These are phyloP conservation scores for Akanthomyces uredinophilus DNA, from an alignment of 2,329 filamentous ascomycete genomes.

Conservation along the genomic window DNA sequence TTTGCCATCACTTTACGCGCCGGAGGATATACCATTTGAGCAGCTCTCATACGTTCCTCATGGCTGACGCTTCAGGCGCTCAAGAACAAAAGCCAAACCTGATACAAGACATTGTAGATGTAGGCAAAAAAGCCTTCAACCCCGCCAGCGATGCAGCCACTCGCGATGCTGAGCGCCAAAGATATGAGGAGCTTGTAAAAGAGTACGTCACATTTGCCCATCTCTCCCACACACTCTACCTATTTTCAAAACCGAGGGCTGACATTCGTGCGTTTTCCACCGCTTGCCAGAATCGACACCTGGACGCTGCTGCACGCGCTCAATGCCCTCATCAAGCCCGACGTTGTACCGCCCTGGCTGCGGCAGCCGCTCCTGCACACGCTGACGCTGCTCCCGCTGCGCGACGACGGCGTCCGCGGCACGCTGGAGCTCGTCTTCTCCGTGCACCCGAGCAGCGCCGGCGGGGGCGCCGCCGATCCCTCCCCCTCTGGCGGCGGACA, in stretches of 20 bases:
- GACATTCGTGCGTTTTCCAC: not conserved
- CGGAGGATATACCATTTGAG: not conserved
- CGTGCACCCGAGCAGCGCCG: slow-evolving; percentile 53
- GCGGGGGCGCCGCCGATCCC: slow-evolving; percentile 35
- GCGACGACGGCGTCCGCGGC: slow-evolving; percentile 58
- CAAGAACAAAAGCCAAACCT: slow-evolving; percentile 25
- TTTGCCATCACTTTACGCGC: not conserved
- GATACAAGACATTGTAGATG: slow-evolving; percentile 31
- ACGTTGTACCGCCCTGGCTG: slow-evolving; percentile 55
- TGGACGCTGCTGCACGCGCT: slow-evolving; percentile 56
- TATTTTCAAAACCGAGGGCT: not conserved
- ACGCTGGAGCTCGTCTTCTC: slow-evolving; percentile 68
- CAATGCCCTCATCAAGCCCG: slow-evolving; percentile 59
- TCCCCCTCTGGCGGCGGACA: slow-evolving; percentile 33
- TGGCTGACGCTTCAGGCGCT: slow-evolving; percentile 24
- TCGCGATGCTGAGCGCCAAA: slow-evolving; percentile 30
- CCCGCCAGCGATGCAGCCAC: slow-evolving; percentile 33
- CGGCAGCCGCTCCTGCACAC: slow-evolving; percentile 49
- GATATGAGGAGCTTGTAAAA: slow-evolving; percentile 44
- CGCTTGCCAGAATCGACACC: slow-evolving; percentile 29
- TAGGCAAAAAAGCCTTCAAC: slow-evolving; percentile 45
- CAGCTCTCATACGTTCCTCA: slow-evolving; percentile 7
- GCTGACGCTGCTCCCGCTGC: slow-evolving; percentile 56
- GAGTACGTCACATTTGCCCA: slow-evolving; percentile 32
- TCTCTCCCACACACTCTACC: too few species aligned